Evolutionary conservation across 345 rosid genomes (phyloP), one percentile per base, ranked within the genome.

Genomic region (Sonneratia caseolaris): DNA sequence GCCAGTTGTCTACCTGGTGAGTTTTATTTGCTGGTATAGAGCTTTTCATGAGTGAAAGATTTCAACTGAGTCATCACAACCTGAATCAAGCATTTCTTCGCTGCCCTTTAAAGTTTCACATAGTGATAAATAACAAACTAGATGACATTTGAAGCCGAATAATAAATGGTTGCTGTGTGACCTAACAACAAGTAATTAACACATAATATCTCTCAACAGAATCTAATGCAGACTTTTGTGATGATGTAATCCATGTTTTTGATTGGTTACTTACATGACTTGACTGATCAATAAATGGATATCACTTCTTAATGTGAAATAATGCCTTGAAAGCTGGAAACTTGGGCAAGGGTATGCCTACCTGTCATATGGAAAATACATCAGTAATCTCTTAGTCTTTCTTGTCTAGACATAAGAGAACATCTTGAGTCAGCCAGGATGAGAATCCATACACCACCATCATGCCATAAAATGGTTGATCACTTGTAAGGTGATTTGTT

Each of bases 1-100:
- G 83, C 96, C 97, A 53, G 96, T 95, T 71, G 99, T 92, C 81
- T 95, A 95, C 87, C 79, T 95, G 89, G 99, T 95, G 68, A 77
- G 38, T 62, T 4, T 62, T 35, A 57, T 62, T 62, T 27, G 66
- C 19, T 53, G 7, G 24, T 53, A 18, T 19, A 53, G 16, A 53
- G n/a, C 59, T 53, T 16, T 53, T 53, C 24, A 53, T 21, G 22
- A 1, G 7, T 53, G 24, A 53, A 53, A 53, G 9, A 4, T 12
- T 62, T 37, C 66, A 62, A 27, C 37, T 12, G 18, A 35, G 64
- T 22, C 12, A 57, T 57, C 13, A 11, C 7, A 27, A 62, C 66
- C 13, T 13, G 66, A 37, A 62, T 62, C 7, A 13, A 12, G 37
- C 36, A 61, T 12, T 62, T 32, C 35, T 22, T 22, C 9, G 19